Percentiles rank a stretch among this genome's conserved stretches.
Evolutionary conservation across 352 stramenopile species (phyloP).

Genomic region (Phytophthora hibernalis): DNA sequence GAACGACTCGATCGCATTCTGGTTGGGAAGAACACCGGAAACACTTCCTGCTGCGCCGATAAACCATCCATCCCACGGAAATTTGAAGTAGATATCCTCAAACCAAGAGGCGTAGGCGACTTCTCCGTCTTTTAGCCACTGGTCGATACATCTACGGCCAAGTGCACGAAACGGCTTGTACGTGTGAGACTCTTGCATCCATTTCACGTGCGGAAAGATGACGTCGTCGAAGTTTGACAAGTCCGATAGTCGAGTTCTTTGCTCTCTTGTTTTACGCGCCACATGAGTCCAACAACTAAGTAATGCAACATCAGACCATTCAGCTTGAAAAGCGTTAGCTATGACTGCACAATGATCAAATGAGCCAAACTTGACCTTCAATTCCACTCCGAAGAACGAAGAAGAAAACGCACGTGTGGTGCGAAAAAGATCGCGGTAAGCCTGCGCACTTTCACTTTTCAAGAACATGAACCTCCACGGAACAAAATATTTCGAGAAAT

Average conservation of each 20-base stretch:
- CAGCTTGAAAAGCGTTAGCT: neutral
- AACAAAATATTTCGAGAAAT: neutral
- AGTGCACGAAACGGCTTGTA: too few species aligned
- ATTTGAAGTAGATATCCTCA: too few species aligned
- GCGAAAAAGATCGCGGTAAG: neutral
- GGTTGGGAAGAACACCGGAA: too few species aligned
- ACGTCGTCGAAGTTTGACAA: neutral
- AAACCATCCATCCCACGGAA: too few species aligned
- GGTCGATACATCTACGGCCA: too few species aligned
- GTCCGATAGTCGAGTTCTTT: neutral
- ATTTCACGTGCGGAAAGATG: neutral
- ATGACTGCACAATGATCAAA: neutral
- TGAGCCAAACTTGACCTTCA: neutral
- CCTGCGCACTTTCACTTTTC: neutral
- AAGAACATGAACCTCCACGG: conserved; percentile 6
- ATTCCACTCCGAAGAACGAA: neutral
- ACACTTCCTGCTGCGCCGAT: too few species aligned
- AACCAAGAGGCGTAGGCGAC: too few species aligned
- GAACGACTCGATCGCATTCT: too few species aligned
- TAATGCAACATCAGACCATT: neutral
- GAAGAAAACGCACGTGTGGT: neutral
- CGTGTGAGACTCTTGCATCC: too few species aligned
- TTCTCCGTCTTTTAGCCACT: too few species aligned
- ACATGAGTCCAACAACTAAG: conserved; percentile 2
- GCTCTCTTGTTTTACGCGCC: neutral